phyloP scores from a whole-genome alignment of 2,329 filamentous ascomycete species.

The Ustulina deusta region DNA sequence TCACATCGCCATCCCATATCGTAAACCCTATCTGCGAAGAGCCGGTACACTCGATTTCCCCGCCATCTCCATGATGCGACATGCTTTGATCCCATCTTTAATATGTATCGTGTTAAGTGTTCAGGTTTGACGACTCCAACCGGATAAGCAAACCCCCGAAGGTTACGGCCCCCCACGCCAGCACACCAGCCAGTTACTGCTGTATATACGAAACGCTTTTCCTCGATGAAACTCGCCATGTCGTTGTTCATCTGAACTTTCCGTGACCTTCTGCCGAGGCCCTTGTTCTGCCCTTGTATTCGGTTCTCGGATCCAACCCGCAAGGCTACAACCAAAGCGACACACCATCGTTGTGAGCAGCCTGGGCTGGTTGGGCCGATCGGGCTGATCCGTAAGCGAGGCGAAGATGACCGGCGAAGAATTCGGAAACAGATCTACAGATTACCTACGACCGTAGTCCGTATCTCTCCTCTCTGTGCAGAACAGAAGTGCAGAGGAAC shows the following conservation, averaged over 20 bases:
- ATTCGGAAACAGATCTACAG: constrained; percentile 18
- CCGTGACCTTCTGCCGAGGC: constrained; percentile 4
- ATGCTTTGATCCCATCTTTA: neutral
- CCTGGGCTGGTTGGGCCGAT: neutral
- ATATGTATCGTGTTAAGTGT: neutral
- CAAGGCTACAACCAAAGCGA: constrained; percentile 23
- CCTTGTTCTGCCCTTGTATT: constrained; percentile 7
- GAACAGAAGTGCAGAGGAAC: neutral
- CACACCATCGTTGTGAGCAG: constrained; percentile 1
- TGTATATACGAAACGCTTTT: constrained; percentile 22
- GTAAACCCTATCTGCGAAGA: no score
- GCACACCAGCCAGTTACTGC: constrained; percentile 6
- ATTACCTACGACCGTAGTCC: neutral
- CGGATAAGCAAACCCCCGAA: constrained; percentile 15
- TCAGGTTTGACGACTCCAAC: constrained; percentile 10
- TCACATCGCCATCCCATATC: no score
- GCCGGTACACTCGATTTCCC: no score
- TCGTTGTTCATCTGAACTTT: constrained; percentile 21
- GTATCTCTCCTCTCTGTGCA: neutral
- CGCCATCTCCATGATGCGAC: neutral
- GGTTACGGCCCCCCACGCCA: neutral
- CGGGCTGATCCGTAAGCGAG: constrained; percentile 9
- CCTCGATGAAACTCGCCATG: constrained; percentile 5
- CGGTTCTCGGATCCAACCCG: constrained; percentile 5
- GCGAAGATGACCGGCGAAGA: constrained; percentile 10